A percentile compares a stretch with the other conserved stretches of the same genome.
Evolutionary conservation across 345 rosid species (phyloP).

Genomic region (Linum lewisii): DNA sequence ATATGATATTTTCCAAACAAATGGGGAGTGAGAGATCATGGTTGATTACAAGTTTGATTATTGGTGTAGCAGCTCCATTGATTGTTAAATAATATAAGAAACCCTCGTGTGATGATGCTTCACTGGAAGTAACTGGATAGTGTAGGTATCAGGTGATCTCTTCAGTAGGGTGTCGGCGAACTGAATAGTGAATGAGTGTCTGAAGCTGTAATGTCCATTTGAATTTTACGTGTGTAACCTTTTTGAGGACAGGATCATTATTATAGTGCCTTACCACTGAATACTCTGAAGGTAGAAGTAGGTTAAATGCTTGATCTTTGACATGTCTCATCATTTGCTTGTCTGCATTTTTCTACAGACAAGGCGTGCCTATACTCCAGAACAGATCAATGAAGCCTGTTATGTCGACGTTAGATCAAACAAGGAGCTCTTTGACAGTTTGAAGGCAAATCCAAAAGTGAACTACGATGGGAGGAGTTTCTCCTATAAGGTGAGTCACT

Average conservation of each 20-base stretch:
- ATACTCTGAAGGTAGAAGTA: neutral
- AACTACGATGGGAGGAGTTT: conserved; percentile 2
- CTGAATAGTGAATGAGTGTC: neutral
- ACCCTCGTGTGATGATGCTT: too few species aligned
- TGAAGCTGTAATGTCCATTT: neutral
- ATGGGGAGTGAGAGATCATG: too few species aligned
- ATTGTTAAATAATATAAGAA: too few species aligned
- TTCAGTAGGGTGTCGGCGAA: neutral
- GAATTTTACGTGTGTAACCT: neutral
- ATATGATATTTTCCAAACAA: too few species aligned
- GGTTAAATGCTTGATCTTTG: too few species aligned
- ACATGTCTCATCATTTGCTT: too few species aligned
- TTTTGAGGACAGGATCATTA: neutral
- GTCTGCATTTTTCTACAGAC: too few species aligned
- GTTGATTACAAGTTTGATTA: too few species aligned
- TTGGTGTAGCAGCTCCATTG: too few species aligned
- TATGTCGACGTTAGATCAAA: too few species aligned
- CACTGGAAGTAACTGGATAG: neutral
- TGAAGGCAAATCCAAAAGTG: conserved; percentile 20
- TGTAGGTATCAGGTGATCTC: neutral
- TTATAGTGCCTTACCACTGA: neutral
- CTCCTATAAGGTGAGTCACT: neutral
- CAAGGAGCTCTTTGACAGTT: conserved; percentile 50
- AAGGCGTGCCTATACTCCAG: too few species aligned
- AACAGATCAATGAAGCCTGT: too few species aligned